Evolutionary conservation across 768 basidiomycete species (phyloP).

Genomic region (Xerocomus potaroensis): DNA sequence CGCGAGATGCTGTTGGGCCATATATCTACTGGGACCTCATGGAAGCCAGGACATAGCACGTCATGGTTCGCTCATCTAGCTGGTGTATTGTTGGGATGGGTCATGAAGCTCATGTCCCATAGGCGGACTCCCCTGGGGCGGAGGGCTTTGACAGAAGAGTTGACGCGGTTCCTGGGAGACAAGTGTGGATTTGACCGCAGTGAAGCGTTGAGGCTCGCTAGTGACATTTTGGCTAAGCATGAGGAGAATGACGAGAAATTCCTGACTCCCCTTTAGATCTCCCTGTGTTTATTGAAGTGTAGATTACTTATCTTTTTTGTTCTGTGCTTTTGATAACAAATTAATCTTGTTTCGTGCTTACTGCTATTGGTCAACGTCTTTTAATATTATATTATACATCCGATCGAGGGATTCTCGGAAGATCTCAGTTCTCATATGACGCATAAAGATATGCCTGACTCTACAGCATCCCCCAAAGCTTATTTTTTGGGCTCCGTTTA

Average conservation of each 20-base stretch:
- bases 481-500: too few species aligned
- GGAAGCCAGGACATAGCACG: slow-evolving; percentile 13
- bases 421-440: too few species aligned
- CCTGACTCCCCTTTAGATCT: neutral
- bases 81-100: slow-evolving; percentile 17
- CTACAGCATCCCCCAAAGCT: too few species aligned
- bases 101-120: slow-evolving; percentile 6
- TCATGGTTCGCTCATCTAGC: slow-evolving; percentile 23
- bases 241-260: slow-evolving; percentile 10
- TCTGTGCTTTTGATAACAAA: too few species aligned
- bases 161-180: slow-evolving; percentile 12
- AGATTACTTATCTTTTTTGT: too few species aligned
- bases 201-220: slow-evolving; percentile 17
- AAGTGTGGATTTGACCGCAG: slow-evolving; percentile 9
- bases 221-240: slow-evolving; percentile 17
- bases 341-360: too few species aligned
- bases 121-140: neutral
- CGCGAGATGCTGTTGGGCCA: slow-evolving; percentile 17
- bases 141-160: slow-evolving; percentile 13
- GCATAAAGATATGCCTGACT: too few species aligned
- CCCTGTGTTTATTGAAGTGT: neutral
- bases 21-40: slow-evolving; percentile 15
- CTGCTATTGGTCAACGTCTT: too few species aligned
- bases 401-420: too few species aligned
- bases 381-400: too few species aligned